A percentile compares a stretch with the other conserved stretches of the same genome.
Evolutionary conservation across 176 grass and related monocot species (phyloP).

Genomic region (Typha latifolia): DNA sequence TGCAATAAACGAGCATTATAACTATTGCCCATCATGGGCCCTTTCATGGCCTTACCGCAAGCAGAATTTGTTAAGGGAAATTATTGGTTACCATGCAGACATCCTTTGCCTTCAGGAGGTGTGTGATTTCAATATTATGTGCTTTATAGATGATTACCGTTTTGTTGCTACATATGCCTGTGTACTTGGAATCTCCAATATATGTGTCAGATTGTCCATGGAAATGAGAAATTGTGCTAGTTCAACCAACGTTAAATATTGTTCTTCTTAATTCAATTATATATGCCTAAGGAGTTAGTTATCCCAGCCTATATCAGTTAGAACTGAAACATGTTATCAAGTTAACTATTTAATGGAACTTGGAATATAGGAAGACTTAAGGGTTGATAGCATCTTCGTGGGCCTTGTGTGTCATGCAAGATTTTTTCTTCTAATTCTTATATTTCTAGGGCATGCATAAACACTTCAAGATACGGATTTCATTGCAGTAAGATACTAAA

Average conservation of each 20-base stretch:
- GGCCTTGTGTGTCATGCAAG: too few relatives aligned
- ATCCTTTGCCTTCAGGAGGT: constrained; percentile 99
- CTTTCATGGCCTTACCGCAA: constrained; percentile 93
- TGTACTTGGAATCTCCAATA: background rate
- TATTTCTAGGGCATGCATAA: background rate
- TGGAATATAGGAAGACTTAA: too few relatives aligned
- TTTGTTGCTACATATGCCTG: background rate
- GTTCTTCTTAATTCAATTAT: too few relatives aligned
- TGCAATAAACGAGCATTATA: constrained; percentile 73
- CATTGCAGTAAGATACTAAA: background rate
- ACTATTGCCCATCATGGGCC: constrained; percentile 96
- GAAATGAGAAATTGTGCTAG: too few relatives aligned
- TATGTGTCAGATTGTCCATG: background rate
- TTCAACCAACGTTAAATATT: too few relatives aligned
- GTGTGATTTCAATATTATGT: constrained; percentile 2
- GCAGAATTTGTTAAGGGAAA: constrained; percentile 96
- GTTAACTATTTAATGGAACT: too few relatives aligned
- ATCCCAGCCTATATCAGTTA: too few relatives aligned
- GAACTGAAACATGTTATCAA: too few relatives aligned
- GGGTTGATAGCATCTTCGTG: too few relatives aligned
- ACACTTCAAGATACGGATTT: background rate
- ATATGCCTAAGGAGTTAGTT: too few relatives aligned
- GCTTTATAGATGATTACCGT: constrained; percentile 6
- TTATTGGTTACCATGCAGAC: constrained; percentile 96
- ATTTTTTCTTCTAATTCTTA: background rate